phyloP scores from a whole-genome alignment of 2,329 filamentous ascomycete genomes.

The Penicillium sp. region DNA sequence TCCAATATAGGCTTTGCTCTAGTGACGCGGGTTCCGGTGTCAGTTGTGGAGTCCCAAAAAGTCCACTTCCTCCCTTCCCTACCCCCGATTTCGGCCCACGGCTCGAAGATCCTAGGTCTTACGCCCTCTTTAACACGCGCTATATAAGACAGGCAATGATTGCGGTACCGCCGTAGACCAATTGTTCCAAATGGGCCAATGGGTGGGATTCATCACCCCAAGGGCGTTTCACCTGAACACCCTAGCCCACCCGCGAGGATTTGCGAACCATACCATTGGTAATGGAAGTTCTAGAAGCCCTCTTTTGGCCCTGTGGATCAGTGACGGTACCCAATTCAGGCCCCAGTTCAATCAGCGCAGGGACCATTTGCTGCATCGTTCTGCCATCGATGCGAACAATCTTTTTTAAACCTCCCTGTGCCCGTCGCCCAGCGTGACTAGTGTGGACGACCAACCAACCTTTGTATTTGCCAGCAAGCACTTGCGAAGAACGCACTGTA shows the following conservation, averaged over 20 bases:
- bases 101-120: constrained; percentile 20
- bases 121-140: constrained; percentile 1
- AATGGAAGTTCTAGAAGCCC: constrained; percentile 20
- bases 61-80: constrained; percentile 6
- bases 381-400: constrained; percentile 12
- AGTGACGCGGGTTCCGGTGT: constrained; percentile 16
- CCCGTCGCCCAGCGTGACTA: constrained; percentile 14
- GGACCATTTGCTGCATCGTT: constrained; percentile 16
- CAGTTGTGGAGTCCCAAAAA: constrained; percentile 24
- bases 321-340: constrained; percentile 15
- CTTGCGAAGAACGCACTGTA: constrained; percentile 10
- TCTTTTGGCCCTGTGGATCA: constrained; percentile 10
- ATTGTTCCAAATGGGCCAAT: constrained; percentile 7
- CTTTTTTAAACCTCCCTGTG: constrained; percentile 15
- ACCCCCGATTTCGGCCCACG: constrained; percentile 17
- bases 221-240: constrained; percentile 10
- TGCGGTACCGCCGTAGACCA: constrained; percentile 4
- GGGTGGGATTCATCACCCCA: constrained; percentile 5
- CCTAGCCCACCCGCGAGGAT: constrained; percentile 5
- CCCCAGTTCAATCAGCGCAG: constrained; percentile 19
- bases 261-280: constrained; percentile 10
- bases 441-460: constrained; percentile 7
- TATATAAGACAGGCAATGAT: constrained; percentile 15
- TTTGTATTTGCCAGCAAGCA: constrained; percentile 7
- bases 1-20: constrained; percentile 13